These are phyloP conservation scores for Eimeria acervulina DNA, from an alignment of 169 alveolate species.

Conservation along the genomic window DNA sequence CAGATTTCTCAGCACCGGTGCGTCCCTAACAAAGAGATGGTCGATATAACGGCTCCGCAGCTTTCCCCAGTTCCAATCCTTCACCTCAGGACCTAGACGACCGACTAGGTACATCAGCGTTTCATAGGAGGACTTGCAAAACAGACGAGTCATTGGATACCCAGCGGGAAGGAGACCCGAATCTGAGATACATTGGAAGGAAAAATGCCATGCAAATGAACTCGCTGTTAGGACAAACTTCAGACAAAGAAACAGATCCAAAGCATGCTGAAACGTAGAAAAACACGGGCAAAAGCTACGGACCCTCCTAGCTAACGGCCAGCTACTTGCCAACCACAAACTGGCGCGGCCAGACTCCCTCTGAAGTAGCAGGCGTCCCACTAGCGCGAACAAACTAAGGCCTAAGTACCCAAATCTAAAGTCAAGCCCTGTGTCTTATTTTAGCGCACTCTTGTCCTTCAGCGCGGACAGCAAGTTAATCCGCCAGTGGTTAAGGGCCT, in stretches of 20 bases:
- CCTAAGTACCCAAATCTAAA: neutral
- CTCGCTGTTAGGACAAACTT: neutral
- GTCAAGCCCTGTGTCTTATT: neutral
- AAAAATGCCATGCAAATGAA: neutral
- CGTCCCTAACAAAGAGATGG: constrained; percentile 55
- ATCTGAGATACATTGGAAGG: neutral
- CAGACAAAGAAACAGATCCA: neutral
- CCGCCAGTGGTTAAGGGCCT: constrained; percentile 81
- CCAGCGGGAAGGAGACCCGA: constrained; percentile 34
- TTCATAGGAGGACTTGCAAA: constrained; percentile 64
- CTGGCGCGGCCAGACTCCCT: neutral
- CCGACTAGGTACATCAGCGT: constrained; percentile 57
- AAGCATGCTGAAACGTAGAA: neutral
- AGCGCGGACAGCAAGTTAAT: constrained; percentile 66
- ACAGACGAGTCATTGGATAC: constrained; percentile 38
- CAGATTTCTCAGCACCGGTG: constrained; percentile 61
- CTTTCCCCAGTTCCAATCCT: constrained; percentile 72
- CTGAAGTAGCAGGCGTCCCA: neutral
- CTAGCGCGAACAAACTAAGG: neutral
- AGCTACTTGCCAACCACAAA: neutral
- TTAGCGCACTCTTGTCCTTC: constrained; percentile 39
- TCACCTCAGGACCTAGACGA: constrained; percentile 63
- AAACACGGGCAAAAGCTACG: neutral
- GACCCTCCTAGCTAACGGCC: neutral
- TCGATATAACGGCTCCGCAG: constrained; percentile 68